Base-by-base conservation (phyloP, 148 eudicot genomes). In the Diospyros lotus region DNA sequence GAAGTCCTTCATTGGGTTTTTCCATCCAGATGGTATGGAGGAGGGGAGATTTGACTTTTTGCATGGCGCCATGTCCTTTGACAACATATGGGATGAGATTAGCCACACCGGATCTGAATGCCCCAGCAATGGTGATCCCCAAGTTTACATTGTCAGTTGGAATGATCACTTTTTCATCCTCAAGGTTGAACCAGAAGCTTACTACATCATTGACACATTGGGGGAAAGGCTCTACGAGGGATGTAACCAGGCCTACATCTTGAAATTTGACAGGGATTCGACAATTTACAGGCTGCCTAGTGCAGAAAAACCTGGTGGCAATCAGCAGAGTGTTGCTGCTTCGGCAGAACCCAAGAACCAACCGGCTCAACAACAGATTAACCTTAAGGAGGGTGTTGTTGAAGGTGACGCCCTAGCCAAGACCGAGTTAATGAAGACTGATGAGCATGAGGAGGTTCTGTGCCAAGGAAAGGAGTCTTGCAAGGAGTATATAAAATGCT, bases 1-100 rank as follows among this genome's bases (percentile, higher is more conserved):
- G 42, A 92, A 89, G 69, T 90, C 96, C 38, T 92, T 90, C 68
- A 75, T 94, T 28, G 96, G 97, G 15, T 94, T 94, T 77, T 94
- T 94, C 84, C 96, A 88, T 63, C 96, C 97, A 0, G 92, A 86
- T 54, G 95, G 82, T 46, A 80, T 84, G 15, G 87, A 84, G 1
- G 96, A 92, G 83, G 98, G 85, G 0, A 89, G 83, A 66, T 89
- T 94, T 44, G 96, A 90, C 71, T 94, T 94, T 82, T 79, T 94
- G 73, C 92, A 86, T 0, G 96, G 94, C 3, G 93, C 97, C 43
- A 90, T 92, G 98, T 90, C 98, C 12, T 92, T 94, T 11, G 98
- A 94, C 64, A 83, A 74, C 46, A 92, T 94, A 71, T 94, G 98
- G 98, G 93, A 89, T 14, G 97, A 90, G 84, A 86, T 93, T 48